Evolutionary conservation across 306 rosid species (phyloP).

Genomic region (Cicer cuneatum): DNA sequence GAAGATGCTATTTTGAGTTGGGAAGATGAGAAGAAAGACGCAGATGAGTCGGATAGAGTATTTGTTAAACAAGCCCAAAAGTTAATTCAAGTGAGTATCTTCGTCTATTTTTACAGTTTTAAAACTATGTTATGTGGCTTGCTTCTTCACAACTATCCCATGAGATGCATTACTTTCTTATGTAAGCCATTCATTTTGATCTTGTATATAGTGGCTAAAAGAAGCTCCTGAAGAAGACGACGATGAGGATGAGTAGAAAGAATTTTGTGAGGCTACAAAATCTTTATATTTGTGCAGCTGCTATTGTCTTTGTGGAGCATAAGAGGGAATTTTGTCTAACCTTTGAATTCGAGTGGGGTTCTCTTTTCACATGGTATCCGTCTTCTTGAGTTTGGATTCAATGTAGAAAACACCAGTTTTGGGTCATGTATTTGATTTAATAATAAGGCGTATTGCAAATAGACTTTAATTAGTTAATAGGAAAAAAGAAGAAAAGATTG

Average conservation of each 20-base stretch:
- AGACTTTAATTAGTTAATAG: neutral
- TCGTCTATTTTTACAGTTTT: neutral
- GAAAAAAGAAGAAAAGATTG: neutral
- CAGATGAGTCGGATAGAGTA: conserved; percentile 81
- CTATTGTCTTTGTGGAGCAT: conserved; percentile 27
- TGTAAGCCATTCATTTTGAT: conserved; percentile 1
- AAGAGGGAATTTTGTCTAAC: conserved; percentile 24
- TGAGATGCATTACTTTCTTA: conserved; percentile 24
- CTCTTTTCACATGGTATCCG: conserved; percentile 12
- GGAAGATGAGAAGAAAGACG: conserved; percentile 85
- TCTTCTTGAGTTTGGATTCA: neutral
- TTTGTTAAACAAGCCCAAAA: conserved; percentile 75
- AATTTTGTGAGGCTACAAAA: conserved; percentile 13
- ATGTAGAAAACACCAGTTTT: neutral
- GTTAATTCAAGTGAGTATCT: conserved; percentile 69
- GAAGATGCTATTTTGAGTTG: conserved; percentile 93
- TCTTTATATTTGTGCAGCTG: neutral
- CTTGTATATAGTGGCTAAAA: conserved; percentile 73
- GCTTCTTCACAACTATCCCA: conserved; percentile 2
- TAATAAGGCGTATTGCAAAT: neutral
- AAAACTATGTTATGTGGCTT: conserved; percentile 15
- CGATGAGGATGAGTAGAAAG: conserved; percentile 52
- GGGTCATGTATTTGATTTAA: neutral
- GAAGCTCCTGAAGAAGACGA: conserved; percentile 91
- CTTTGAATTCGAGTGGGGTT: conserved; percentile 18